Conservation (phyloP, 371 early-diverging fungal species). For the Mucor plumbeus region DNA sequence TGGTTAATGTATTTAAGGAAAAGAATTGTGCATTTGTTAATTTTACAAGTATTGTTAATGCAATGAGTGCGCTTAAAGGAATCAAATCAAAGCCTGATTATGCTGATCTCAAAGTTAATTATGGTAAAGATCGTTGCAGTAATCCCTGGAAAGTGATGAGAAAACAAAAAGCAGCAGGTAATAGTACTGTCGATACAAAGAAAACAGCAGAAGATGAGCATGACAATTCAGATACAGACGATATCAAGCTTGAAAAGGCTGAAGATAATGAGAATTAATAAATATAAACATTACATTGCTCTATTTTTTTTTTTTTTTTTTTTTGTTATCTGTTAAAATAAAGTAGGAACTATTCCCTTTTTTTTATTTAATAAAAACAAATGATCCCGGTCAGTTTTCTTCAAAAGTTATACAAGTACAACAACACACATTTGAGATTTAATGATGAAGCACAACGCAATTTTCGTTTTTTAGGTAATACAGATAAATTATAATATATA, state of each 20-base stretch:
- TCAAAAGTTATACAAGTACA: too few species aligned
- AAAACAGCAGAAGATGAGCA: background rate
- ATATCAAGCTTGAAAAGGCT: background rate
- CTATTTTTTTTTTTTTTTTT: too few species aligned
- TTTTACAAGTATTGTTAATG: constrained; percentile 66
- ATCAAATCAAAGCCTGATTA: constrained; percentile 60
- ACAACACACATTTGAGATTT: too few species aligned
- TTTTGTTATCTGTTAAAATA: too few species aligned
- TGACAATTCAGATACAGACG: background rate
- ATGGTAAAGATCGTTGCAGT: constrained; percentile 87
- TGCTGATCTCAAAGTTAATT: constrained; percentile 61
- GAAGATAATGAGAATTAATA: too few species aligned
- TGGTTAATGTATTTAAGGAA: constrained; percentile 73
- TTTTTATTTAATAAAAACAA: too few species aligned
- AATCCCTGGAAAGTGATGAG: constrained; percentile 38
- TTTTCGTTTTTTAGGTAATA: too few species aligned
- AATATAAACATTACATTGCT: too few species aligned
- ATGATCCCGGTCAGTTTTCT: too few species aligned
- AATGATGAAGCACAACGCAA: too few species aligned
- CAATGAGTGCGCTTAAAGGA: constrained; percentile 56
- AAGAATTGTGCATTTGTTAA: constrained; percentile 88
- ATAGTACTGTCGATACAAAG: background rate
- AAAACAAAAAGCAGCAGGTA: background rate
- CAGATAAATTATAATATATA: too few species aligned
- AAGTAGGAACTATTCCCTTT: too few species aligned